Evolutionary conservation across 2,329 filamentous ascomycete species (phyloP).

Genomic region (Phyllosticta ampelicida): DNA sequence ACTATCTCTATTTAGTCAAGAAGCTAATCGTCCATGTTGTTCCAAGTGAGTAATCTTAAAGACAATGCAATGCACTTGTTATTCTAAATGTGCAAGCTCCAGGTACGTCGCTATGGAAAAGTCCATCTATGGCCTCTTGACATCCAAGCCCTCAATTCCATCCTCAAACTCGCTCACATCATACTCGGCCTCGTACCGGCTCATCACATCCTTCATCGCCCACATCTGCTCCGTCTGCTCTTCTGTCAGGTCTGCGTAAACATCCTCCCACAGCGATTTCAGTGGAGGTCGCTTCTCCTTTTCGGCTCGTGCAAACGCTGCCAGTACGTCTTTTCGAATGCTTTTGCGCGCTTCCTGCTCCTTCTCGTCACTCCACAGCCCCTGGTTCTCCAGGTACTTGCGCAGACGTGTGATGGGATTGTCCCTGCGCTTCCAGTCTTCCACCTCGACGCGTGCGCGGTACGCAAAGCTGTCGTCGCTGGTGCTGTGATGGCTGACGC

Average conservation of each 20-base stretch:
- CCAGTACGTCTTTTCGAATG: conserved; percentile 64
- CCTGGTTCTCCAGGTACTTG: conserved; percentile 80
- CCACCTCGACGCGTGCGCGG: conserved; percentile 81
- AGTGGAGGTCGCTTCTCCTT: conserved; percentile 69
- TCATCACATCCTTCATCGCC: conserved; percentile 64
- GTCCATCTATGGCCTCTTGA: background rate
- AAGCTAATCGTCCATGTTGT: background rate
- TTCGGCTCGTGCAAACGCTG: conserved; percentile 75
- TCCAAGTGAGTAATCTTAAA: background rate
- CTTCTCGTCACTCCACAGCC: conserved; percentile 72
- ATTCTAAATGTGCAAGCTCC: background rate
- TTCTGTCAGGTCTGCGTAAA: conserved; percentile 80
- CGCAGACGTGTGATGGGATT: conserved; percentile 77
- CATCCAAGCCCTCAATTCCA: conserved; percentile 53
- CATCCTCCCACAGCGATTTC: conserved; percentile 66
- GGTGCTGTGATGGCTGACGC: conserved; percentile 95
- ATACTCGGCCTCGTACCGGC: conserved; percentile 87
- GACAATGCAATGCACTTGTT: background rate
- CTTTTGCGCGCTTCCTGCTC: conserved; percentile 61
- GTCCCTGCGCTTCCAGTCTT: conserved; percentile 85
- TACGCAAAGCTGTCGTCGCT: conserved; percentile 97
- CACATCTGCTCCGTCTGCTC: conserved; percentile 66
- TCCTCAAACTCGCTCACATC: conserved; percentile 68
- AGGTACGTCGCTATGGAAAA: background rate
- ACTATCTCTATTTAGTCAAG: background rate